A percentile compares a stretch with the other conserved stretches of the same genome.
These are phyloP conservation scores for Dryadomyces quercus-mongolicae DNA, from an alignment of 2,329 filamentous ascomycete species.

Conservation along the genomic window DNA sequence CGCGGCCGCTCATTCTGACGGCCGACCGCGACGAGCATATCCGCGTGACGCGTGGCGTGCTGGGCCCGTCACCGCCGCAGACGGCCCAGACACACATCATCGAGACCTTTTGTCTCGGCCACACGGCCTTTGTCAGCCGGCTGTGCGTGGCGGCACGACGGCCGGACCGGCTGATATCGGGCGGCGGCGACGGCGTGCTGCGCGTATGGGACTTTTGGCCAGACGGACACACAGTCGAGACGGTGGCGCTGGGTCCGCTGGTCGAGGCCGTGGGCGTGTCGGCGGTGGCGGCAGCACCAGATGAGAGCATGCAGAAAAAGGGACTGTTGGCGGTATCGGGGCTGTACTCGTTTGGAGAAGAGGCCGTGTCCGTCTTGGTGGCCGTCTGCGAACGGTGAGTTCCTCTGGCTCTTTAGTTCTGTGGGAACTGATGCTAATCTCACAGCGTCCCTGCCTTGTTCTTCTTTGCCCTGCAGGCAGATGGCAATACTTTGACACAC, in stretches of 20 bases:
- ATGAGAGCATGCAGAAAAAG: background rate
- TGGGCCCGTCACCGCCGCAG: conserved; percentile 36
- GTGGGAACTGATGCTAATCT: no score
- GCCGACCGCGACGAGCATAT: conserved; percentile 61
- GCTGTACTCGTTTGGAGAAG: conserved; percentile 21
- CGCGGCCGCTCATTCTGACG: conserved; percentile 38
- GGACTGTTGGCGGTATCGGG: conserved; percentile 33
- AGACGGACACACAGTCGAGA: conserved; percentile 38
- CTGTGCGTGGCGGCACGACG: conserved; percentile 50
- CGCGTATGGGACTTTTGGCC: conserved; percentile 71
- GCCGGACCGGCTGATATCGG: conserved; percentile 62
- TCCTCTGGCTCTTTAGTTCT: no score
- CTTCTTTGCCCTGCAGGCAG: conserved; percentile 41
- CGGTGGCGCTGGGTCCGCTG: conserved; percentile 42
- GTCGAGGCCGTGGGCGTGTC: conserved; percentile 19
- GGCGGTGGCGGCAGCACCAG: background rate
- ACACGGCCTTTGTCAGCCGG: conserved; percentile 71
- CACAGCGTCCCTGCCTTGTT: conserved; percentile 50
- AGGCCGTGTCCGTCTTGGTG: conserved; percentile 20
- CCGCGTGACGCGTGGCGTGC: conserved; percentile 63
- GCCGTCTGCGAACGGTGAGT: conserved; percentile 34
- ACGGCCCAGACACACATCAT: conserved; percentile 66
- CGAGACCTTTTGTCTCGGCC: conserved; percentile 79
- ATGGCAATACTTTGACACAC: conserved; percentile 34
- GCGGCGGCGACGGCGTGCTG: conserved; percentile 71